Percentiles rank a stretch among this genome's conserved stretches.
Conservation (phyloP, 306 rosid genomes). For the Casuarina equisetifolia region DNA sequence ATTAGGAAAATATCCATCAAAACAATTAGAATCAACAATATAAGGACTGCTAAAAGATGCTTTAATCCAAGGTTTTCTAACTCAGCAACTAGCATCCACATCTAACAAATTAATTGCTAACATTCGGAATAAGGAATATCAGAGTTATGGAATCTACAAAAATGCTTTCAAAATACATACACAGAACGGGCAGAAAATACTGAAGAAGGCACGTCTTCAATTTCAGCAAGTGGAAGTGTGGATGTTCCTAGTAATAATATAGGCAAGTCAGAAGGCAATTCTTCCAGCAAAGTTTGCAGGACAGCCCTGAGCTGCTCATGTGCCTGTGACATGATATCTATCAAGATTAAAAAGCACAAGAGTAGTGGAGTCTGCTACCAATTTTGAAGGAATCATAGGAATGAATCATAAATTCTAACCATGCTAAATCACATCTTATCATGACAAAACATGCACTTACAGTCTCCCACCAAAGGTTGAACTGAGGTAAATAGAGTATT, state of each 20-base stretch:
- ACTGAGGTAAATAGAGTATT: conserved; percentile 87
- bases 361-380: neutral
- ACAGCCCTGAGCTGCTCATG: conserved; percentile 95
- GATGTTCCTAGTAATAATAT: conserved; percentile 82
- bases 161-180: conserved; percentile 48
- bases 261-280: conserved; percentile 82
- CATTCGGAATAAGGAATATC: conserved; percentile 1
- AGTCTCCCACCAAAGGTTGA: conserved; percentile 96
- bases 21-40: neutral
- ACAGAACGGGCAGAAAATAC: conserved; percentile 62
- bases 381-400: conserved; percentile 5
- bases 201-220: conserved; percentile 67
- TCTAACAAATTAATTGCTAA: conserved; percentile 6
- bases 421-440: conserved; percentile 19
- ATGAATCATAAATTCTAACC: conserved; percentile 17
- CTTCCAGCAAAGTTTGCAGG: conserved; percentile 81
- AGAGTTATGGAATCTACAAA: conserved; percentile 6
- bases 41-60: conserved; percentile 1
- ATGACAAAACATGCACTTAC: conserved; percentile 53
- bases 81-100: conserved; percentile 16
- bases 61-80: conserved; percentile 10
- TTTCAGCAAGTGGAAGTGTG: conserved; percentile 58
- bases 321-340: conserved; percentile 59
- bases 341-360: conserved; percentile 30
- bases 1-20: neutral